Evolutionary conservation across 305 asterid species (phyloP).

Genomic region (Fraxinus xanthoxyloides): DNA sequence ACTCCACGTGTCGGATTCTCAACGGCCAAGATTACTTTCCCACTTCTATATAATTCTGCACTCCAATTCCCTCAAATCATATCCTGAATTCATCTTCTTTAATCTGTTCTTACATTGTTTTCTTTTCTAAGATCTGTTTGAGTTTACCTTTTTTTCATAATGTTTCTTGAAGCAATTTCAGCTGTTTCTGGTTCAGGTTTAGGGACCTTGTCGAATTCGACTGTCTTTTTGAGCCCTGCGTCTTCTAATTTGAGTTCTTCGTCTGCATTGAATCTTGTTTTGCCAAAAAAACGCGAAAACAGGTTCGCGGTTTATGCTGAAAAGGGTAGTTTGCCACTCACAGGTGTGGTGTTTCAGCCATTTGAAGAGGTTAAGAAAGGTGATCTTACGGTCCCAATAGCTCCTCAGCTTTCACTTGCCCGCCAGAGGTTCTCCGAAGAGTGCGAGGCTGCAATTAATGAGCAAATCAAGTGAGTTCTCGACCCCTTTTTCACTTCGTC

Average conservation of each 20-base stretch:
- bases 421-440: conserved; percentile 52
- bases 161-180: conserved; percentile 54
- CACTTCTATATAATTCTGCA: conserved; percentile 33
- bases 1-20: conserved; percentile 39
- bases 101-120: neutral
- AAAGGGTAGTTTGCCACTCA: conserved; percentile 30
- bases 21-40: conserved; percentile 23
- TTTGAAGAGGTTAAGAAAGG: conserved; percentile 75
- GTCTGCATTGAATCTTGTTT: conserved; percentile 31
- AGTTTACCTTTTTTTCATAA: conserved; percentile 13
- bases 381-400: conserved; percentile 47
- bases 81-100: neutral
- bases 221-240: neutral
- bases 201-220: conserved; percentile 25
- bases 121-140: neutral
- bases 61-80: conserved; percentile 7
- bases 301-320: conserved; percentile 37
- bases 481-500: neutral
- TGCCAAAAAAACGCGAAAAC: conserved; percentile 29
- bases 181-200: conserved; percentile 35
- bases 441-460: conserved; percentile 72
- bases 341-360: conserved; percentile 75
- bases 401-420: conserved; percentile 56
- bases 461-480: conserved; percentile 76
- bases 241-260: neutral